Percentiles rank a stretch among this genome's conserved stretches.
These are phyloP conservation scores for Yamadazyma phyllophila DNA, from an alignment of 805 yeast genomes.

Conservation along the genomic window DNA sequence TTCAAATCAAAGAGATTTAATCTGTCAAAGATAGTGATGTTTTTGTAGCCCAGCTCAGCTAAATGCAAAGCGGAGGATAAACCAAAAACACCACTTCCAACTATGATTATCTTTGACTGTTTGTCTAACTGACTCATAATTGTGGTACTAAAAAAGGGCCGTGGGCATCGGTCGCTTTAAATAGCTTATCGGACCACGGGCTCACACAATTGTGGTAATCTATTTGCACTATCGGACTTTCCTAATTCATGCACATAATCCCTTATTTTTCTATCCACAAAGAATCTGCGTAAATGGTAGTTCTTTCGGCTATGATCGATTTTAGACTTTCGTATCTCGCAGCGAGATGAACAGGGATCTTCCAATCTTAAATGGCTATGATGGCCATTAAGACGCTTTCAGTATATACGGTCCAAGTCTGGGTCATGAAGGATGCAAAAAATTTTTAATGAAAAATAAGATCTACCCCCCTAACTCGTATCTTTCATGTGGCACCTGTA, in stretches of 20 bases:
- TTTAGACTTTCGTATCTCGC: no score
- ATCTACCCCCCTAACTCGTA: neutral
- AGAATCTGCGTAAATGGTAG: neutral
- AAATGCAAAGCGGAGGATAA: slow-evolving; percentile 46
- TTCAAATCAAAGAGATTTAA: slow-evolving; percentile 11
- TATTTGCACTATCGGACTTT: neutral
- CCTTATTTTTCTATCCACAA: neutral
- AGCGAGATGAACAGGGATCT: no score
- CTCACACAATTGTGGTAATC: neutral
- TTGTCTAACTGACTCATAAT: neutral
- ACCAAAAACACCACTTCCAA: slow-evolving; percentile 57
- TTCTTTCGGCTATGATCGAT: neutral
- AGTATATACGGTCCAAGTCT: no score
- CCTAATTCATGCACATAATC: neutral
- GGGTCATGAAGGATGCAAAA: no score
- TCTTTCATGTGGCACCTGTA: neutral
- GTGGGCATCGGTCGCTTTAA: no score
- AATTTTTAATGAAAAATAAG: no score
- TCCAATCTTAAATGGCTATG: no score
- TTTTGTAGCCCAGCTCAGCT: slow-evolving; percentile 28
- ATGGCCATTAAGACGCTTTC: no score
- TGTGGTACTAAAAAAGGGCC: neutral
- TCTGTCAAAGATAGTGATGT: slow-evolving; percentile 29
- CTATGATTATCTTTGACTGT: slow-evolving; percentile 30
- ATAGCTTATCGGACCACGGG: neutral